Evolutionary conservation across 2,329 filamentous ascomycete species (phyloP).

Genomic region (Diaporthe capsici): DNA sequence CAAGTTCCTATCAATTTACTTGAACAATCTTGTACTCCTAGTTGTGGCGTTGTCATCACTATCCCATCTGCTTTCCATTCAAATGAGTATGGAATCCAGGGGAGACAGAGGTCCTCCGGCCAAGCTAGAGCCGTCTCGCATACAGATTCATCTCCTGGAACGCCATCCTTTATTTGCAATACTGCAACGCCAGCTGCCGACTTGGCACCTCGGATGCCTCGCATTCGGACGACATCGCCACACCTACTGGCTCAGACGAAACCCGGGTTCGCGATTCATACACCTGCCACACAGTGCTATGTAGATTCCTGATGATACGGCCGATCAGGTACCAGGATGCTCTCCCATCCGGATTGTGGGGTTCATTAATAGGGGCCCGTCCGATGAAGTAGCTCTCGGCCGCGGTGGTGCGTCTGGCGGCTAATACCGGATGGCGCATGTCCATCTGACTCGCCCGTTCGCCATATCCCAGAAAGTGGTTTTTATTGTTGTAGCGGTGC

Average conservation of each 20-base stretch:
- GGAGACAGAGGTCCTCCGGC: not conserved
- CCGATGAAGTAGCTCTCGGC: not conserved
- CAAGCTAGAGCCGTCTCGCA: not conserved
- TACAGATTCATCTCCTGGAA: not conserved
- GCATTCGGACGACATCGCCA: not conserved
- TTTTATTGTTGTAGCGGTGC: not conserved
- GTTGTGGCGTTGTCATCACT: not conserved
- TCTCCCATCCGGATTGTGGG: not conserved
- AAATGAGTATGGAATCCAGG: not conserved
- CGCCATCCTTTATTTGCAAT: not conserved
- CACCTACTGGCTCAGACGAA: not conserved
- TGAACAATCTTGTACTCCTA: not conserved
- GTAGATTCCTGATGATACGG: not conserved
- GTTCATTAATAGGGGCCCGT: not conserved
- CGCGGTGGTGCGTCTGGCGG: not conserved
- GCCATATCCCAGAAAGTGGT: not conserved
- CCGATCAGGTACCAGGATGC: not conserved
- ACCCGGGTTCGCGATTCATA: not conserved
- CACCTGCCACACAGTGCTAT: not conserved
- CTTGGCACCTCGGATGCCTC: no score
- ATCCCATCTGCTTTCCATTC: not conserved
- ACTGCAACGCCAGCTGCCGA: slow-evolving; percentile 9
- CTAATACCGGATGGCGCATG: not conserved
- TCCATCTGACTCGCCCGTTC: not conserved
- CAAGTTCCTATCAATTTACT: not conserved